These are phyloP conservation scores for Speleostelium caveatum DNA, from an alignment of 78 protist species.

Conservation along the genomic window DNA sequence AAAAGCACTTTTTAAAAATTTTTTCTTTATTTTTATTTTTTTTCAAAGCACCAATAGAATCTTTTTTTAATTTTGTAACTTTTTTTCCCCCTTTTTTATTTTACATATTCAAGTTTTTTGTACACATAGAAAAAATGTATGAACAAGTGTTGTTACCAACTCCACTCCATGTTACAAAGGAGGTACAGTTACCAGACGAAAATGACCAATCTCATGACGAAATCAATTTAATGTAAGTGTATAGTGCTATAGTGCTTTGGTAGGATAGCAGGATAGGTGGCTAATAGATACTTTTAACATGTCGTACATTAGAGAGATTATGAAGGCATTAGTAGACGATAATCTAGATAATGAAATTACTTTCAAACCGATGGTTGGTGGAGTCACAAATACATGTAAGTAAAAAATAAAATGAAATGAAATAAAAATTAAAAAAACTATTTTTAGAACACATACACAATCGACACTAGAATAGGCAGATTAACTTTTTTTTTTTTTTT, in stretches of 20 bases:
- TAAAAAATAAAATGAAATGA: neutral
- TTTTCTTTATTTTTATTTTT: too few relatives aligned
- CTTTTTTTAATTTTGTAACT: too few relatives aligned
- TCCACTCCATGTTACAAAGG: neutral
- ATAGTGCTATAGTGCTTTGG: too few relatives aligned
- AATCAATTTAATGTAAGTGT: neutral
- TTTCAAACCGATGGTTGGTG: constrained; percentile 74
- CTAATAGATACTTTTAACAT: neutral
- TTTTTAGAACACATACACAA: too few relatives aligned
- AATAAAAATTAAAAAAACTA: too few relatives aligned
- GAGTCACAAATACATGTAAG: constrained; percentile 70
- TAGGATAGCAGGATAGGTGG: neutral
- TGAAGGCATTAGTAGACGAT: constrained; percentile 63
- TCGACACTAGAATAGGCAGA: too few relatives aligned
- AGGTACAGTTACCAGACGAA: neutral
- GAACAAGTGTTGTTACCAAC: neutral
- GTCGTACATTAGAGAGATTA: constrained; percentile 19
- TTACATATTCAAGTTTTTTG: too few relatives aligned
- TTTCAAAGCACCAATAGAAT: too few relatives aligned
- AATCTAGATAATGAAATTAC: constrained; percentile 33
- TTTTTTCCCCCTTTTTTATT: too few relatives aligned
- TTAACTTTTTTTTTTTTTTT: too few relatives aligned
- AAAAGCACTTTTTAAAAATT: too few relatives aligned
- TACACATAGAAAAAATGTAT: too few relatives aligned
- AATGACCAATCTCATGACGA: neutral